These are phyloP conservation scores for Boletus mariae DNA, from an alignment of 1,284 basidiomycete species.

Conservation along the genomic window DNA sequence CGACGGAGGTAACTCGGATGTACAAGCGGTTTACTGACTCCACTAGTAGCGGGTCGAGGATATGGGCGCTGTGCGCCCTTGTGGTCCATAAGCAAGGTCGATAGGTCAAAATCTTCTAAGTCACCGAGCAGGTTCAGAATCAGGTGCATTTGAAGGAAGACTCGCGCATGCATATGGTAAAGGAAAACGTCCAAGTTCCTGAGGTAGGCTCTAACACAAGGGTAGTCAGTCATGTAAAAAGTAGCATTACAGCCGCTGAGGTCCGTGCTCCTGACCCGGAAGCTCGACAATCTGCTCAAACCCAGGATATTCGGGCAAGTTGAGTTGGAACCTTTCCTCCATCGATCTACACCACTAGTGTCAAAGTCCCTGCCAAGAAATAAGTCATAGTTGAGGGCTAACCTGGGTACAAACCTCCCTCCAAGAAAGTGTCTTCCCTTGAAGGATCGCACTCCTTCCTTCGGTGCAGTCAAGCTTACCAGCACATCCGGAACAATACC, in stretches of 20 bases:
- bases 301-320: constrained; percentile 75
- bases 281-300: constrained; percentile 80
- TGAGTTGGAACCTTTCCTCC: constrained; percentile 70
- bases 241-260: constrained; percentile 7
- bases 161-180: background rate
- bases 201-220: background rate
- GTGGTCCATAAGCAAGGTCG: too few relatives aligned
- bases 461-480: constrained; percentile 91
- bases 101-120: too few relatives aligned
- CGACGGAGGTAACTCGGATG: too few relatives aligned
- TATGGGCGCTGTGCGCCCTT: too few relatives aligned
- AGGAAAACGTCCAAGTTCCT: background rate
- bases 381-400: constrained; percentile 25
- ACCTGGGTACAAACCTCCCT: constrained; percentile 89
- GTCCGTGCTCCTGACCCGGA: constrained; percentile 15
- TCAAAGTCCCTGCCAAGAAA: constrained; percentile 2
- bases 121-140: too few relatives aligned
- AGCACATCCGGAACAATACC: constrained; percentile 76
- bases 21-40: too few relatives aligned
- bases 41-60: too few relatives aligned
- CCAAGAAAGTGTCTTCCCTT: constrained; percentile 74
- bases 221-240: background rate
- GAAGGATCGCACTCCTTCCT: constrained; percentile 78
- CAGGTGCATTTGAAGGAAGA: too few relatives aligned
- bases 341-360: constrained; percentile 47